A percentile compares a stretch with the other conserved stretches of the same genome.
Evolutionary conservation across 768 basidiomycete species (phyloP).

Genomic region (Collybia sp.): DNA sequence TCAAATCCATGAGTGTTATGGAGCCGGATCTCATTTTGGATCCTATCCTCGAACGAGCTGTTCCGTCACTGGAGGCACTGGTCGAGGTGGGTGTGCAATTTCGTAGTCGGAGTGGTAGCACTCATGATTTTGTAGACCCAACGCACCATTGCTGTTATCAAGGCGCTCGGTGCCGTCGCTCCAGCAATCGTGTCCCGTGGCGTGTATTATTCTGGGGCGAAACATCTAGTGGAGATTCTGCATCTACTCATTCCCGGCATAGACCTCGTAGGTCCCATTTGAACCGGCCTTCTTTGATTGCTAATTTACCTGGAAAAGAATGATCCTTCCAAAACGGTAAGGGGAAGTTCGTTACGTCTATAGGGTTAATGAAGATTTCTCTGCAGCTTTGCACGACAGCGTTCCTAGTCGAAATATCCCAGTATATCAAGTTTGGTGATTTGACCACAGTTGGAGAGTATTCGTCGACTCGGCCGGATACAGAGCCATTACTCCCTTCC

Average conservation of each 20-base stretch:
- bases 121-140: conserved; percentile 53
- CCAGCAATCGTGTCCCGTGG: conserved; percentile 76
- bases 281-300: background rate
- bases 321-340: conserved; percentile 74
- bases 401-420: conserved; percentile 70
- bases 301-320: conserved; percentile 39
- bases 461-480: conserved; percentile 21
- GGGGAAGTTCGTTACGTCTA: conserved; percentile 7
- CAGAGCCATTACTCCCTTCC: conserved; percentile 27
- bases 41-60: conserved; percentile 77
- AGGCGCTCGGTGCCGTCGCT: conserved; percentile 76
- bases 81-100: conserved; percentile 53
- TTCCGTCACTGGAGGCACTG: conserved; percentile 84
- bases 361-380: conserved; percentile 5
- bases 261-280: conserved; percentile 57
- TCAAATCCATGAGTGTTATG: conserved; percentile 80
- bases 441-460: conserved; percentile 37
- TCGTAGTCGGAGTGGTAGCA: background rate
- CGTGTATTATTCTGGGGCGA: conserved; percentile 78
- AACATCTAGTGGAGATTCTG: conserved; percentile 74
- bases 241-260: conserved; percentile 83
- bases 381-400: conserved; percentile 66
- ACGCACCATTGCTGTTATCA: conserved; percentile 81
- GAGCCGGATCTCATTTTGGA: conserved; percentile 85
- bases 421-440: conserved; percentile 72